Conservation (phyloP, 1,284 basidiomycete genomes). For the Ganoderma meredithae region DNA sequence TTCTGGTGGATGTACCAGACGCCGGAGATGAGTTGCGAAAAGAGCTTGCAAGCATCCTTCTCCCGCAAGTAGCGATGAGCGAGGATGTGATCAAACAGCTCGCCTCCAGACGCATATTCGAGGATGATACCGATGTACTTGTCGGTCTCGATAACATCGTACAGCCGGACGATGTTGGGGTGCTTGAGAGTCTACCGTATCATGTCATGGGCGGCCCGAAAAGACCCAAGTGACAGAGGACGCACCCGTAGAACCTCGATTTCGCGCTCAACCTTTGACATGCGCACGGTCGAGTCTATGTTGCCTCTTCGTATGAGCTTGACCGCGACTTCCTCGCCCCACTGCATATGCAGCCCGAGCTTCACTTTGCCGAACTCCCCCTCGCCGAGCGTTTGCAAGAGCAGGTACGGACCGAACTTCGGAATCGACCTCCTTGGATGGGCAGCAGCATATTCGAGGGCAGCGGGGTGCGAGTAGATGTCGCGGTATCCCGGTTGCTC, state of each 20-base stretch:
- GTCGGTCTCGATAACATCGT: constrained; percentile 99
- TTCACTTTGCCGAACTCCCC: constrained; percentile 99
- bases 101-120: constrained; percentile 97
- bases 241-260: constrained; percentile 95
- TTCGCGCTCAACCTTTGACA: constrained; percentile 97
- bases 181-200: constrained; percentile 86
- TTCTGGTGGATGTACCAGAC: constrained; percentile 99
- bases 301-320: constrained; percentile 96
- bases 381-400: constrained; percentile 95
- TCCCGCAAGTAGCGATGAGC: constrained; percentile 98
- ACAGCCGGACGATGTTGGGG: constrained; percentile 97
- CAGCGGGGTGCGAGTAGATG: constrained; percentile 87
- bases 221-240: constrained; percentile 33
- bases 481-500: constrained; percentile 64
- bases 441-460: constrained; percentile 82
- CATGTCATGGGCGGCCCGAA: constrained; percentile 18
- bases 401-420: constrained; percentile 94
- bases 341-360: constrained; percentile 92
- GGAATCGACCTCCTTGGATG: constrained; percentile 89
- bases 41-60: constrained; percentile 94
- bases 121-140: constrained; percentile 99
- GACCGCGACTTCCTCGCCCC: constrained; percentile 99
- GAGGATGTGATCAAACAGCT: constrained; percentile 98
- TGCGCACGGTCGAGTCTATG: constrained; percentile 86
- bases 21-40: constrained; percentile 98